Evolutionary conservation across 1,284 basidiomycete genomes (phyloP), one percentile per base, ranked within the genome.

Genomic region (Vanrija sp.): DNA sequence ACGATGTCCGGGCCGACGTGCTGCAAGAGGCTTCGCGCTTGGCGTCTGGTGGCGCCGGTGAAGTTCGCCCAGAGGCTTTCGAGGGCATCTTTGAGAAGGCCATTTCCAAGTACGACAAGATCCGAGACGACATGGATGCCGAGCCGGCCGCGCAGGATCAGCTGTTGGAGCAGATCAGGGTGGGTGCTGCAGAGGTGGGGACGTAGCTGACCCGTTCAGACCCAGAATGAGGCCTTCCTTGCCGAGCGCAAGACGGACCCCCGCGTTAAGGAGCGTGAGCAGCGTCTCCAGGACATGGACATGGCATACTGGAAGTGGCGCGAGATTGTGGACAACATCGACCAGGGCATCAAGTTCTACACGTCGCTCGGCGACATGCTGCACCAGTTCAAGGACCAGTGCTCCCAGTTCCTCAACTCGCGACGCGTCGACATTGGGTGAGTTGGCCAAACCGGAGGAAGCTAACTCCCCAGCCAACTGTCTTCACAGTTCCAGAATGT

Each of bases 261-360:
- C 0, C 78, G 81, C 15, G 82, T 93, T 8, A 90, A 89, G 68
- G 86, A 87, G 43, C 83, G 94, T n/a, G 90, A 96, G 75, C 79
- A 83, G 57, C 87, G 87, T 0, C 76, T 98, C 42, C 91, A 93
- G 68, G 86, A 86, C n/a, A 84, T 97, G 49, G 91, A 96, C 64
- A 75, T 87, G 38, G 89, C 91, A 0, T 91, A 91, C 74, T 86
- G 86, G 76, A 91, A 91, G 69, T 96, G 94, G 75, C 82, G 84
- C 48, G 93, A 97, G 74, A 88, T 96, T 16, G 81, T 80, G 2
- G 83, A 85, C 52, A 92, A 97, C 71, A 79, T 95, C 12, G 86
- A 89, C 50, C 93, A 97, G 71, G 94, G 94, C 1, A 81, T 91
- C 63, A 87, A 91, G 86, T 94, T 94, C 67, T 92, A 95, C 71